Conservation (phyloP, 495 filamentous ascomycete genomes). For the Daldinia vernicosa region DNA sequence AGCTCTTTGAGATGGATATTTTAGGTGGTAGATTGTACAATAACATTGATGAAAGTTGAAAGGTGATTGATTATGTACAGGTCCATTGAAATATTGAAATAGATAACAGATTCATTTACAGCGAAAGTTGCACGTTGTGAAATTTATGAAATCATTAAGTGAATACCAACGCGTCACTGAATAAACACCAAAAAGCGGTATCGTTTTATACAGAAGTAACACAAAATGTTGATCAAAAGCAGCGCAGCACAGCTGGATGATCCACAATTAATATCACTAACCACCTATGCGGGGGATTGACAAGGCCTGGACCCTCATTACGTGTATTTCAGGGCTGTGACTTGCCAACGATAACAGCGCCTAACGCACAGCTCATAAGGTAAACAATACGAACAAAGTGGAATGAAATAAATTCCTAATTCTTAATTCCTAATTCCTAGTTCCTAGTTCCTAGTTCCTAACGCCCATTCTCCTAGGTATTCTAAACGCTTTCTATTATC, state of each 20-base stretch:
- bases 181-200: constrained; percentile 1
- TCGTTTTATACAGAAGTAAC: not conserved
- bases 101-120: not conserved
- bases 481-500: not conserved
- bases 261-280: constrained; percentile 2
- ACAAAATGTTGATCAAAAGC: not conserved
- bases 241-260: not conserved
- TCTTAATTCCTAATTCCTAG: too few species aligned
- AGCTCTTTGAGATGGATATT: not conserved
- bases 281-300: constrained; percentile 31
- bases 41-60: not conserved
- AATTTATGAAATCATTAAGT: not conserved
- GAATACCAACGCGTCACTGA: not conserved
- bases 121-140: not conserved
- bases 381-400: not conserved
- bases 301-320: not conserved
- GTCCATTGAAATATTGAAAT: not conserved
- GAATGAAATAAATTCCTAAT: not conserved
- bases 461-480: constrained; percentile 1
- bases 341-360: not conserved
- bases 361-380: constrained; percentile 6
- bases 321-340: constrained; percentile 4
- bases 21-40: not conserved
- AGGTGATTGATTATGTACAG: not conserved
- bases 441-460: too few species aligned